Evolutionary conservation across 345 rosid genomes (phyloP).

Genomic region (Salix suchowensis): DNA sequence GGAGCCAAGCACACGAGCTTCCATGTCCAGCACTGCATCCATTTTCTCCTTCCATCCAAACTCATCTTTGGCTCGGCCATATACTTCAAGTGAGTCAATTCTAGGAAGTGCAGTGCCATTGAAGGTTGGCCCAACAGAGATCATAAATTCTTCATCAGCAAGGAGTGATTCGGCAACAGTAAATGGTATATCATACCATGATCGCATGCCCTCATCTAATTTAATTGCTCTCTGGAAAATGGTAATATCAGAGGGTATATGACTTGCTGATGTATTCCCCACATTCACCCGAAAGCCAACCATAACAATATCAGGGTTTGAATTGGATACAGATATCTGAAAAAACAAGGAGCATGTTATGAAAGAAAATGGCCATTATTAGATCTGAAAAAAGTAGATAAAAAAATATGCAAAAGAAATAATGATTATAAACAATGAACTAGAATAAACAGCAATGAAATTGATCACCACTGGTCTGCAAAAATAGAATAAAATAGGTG

Average conservation of each 20-base stretch:
- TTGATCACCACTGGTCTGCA: too few species aligned
- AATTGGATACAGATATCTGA: constrained; percentile 86
- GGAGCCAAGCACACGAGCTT: constrained; percentile 87
- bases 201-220: constrained; percentile 90
- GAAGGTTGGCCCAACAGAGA: constrained; percentile 78
- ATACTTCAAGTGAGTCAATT: constrained; percentile 89
- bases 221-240: constrained; percentile 89
- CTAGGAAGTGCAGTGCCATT: constrained; percentile 77
- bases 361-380: neutral
- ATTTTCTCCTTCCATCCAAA: constrained; percentile 99
- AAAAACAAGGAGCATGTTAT: constrained; percentile 1
- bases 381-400: neutral
- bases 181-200: constrained; percentile 97
- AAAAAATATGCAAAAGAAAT: too few species aligned
- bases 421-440: too few species aligned
- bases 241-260: constrained; percentile 82
- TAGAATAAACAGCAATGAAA: too few species aligned
- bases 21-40: constrained; percentile 88
- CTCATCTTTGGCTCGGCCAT: constrained; percentile 97
- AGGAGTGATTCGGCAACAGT: constrained; percentile 93
- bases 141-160: constrained; percentile 89
- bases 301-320: constrained; percentile 94
- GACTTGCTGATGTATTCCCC: constrained; percentile 82
- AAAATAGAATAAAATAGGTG: too few species aligned
- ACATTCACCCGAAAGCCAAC: constrained; percentile 95